phyloP scores from a whole-genome alignment of 257 asterid species.

The Lycium ferocissimum region DNA sequence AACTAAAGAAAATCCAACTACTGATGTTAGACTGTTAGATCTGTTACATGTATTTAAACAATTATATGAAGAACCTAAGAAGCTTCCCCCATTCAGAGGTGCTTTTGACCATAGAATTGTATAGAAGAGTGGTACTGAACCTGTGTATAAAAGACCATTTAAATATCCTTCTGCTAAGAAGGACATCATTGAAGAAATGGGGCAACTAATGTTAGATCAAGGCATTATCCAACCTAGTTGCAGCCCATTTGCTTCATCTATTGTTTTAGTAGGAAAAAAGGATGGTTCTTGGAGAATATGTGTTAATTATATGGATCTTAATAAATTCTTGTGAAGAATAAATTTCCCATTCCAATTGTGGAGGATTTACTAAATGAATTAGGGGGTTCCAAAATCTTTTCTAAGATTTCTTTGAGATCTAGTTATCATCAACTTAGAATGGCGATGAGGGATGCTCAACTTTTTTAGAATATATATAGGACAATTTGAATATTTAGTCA shows the following conservation, averaged over 20 bases:
- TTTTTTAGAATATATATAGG: not conserved
- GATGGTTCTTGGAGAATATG: too few relatives aligned
- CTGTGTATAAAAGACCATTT: not conserved
- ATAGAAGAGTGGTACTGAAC: not conserved
- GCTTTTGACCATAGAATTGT: not conserved
- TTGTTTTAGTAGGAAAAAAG: not conserved
- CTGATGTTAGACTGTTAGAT: not conserved
- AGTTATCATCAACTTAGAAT: not conserved
- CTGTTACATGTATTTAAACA: too few relatives aligned
- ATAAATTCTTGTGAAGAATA: too few relatives aligned
- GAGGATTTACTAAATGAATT: too few relatives aligned
- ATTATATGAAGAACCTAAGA: too few relatives aligned
- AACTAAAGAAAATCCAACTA: not conserved
- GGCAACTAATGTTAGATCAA: not conserved
- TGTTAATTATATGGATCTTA: too few relatives aligned
- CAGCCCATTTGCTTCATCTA: not conserved
- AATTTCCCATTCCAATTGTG: too few relatives aligned
- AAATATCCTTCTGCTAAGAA: not conserved
- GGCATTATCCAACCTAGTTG: not conserved
- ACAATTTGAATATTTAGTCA: not conserved
- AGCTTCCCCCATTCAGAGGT: not conserved
- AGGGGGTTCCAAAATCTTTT: not conserved
- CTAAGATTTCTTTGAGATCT: not conserved
- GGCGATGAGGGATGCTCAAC: not conserved
- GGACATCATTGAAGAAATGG: not conserved